phyloP scores from a whole-genome alignment of 2,329 filamentous ascomycete genomes.

The Botrytis byssoidea region DNA sequence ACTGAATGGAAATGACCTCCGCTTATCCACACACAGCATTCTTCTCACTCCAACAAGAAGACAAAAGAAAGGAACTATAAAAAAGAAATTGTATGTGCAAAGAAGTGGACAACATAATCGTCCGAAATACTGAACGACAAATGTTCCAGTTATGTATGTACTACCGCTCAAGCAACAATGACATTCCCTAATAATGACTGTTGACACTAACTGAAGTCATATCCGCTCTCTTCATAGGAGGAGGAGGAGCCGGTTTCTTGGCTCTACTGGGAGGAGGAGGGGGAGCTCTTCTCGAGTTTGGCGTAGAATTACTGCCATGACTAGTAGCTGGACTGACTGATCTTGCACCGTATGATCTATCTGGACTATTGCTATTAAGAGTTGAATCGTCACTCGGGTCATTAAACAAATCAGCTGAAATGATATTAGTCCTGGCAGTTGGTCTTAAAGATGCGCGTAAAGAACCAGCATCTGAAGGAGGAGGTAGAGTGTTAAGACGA shows the following conservation, averaged over 20 bases:
- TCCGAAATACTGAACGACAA: not conserved
- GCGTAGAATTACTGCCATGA: constrained; percentile 49
- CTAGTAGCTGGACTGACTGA: constrained; percentile 55
- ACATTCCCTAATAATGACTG: constrained; percentile 1
- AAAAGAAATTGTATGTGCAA: constrained; percentile 7
- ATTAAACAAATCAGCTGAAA: constrained; percentile 46
- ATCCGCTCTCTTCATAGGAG: constrained; percentile 58
- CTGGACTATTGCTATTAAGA: constrained; percentile 49
- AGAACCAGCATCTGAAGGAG: constrained; percentile 44
- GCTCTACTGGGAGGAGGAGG: constrained; percentile 61
- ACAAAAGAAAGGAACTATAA: not conserved
- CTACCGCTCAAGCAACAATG: not conserved
- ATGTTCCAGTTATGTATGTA: constrained; percentile 4
- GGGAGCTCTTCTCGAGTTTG: constrained; percentile 49
- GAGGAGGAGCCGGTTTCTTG: constrained; percentile 66
- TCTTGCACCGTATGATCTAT: constrained; percentile 48
- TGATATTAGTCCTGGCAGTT: constrained; percentile 22
- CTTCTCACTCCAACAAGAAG: not conserved
- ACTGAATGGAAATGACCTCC: not conserved
- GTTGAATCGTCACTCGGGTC: constrained; percentile 51
- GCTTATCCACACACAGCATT: not conserved
- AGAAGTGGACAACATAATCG: not conserved
- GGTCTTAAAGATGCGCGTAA: constrained; percentile 41
- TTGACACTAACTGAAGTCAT: constrained; percentile 26
- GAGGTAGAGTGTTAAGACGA: constrained; percentile 48